Evolutionary conservation across 805 yeast genomes (phyloP), one percentile per base, ranked within the genome.

Genomic region (Candida nemodendra): DNA sequence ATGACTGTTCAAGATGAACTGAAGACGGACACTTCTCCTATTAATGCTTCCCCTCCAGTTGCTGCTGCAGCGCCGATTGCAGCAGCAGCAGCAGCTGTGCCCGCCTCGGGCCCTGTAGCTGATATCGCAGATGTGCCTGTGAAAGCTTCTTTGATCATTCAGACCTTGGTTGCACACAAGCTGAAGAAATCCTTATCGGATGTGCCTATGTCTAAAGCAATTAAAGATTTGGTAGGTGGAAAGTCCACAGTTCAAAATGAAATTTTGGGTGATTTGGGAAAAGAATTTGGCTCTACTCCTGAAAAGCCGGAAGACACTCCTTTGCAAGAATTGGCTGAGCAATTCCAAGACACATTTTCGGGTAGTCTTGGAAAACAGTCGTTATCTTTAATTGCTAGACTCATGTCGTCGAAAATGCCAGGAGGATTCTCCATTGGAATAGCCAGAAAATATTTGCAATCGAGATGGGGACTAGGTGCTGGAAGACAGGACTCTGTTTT

Each of bases 221-320:
- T 93, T 62, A 93, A 93, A 68, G 99, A 93, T 61, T 76, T 93
- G 57, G 99, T 93, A 48, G 95, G 95, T 58, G 99, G 99, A 71
- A 93, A 93, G 65, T 93, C 99, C 18, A 93, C 99, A 15, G 91
- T 93, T 32, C 99, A 93, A 71, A 93, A 93, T 67, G 99, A 93
- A 74, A 93, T 93, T 53, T 78, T 93, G 54, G 99, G 99, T 74
- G 99, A 93, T 60, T 76, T 93, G 57, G 98, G 98, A 61, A 93
- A 93, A 68, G 99, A 93, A 70, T 93, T 93, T 59, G 97, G 98
- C 56, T 69, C 93, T 30, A 90, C 97, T 34, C 99, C 99, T 29
- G 99, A 93, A 69, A 93, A 93, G 69, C 97, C 99, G 46, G 99
- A 93, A 69, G 99, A 93, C 61, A 85, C 95, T 29, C 99, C 99